These are phyloP conservation scores for Ceratobasidium theobromae DNA, from an alignment of 1,284 basidiomycete species.

Conservation along the genomic window DNA sequence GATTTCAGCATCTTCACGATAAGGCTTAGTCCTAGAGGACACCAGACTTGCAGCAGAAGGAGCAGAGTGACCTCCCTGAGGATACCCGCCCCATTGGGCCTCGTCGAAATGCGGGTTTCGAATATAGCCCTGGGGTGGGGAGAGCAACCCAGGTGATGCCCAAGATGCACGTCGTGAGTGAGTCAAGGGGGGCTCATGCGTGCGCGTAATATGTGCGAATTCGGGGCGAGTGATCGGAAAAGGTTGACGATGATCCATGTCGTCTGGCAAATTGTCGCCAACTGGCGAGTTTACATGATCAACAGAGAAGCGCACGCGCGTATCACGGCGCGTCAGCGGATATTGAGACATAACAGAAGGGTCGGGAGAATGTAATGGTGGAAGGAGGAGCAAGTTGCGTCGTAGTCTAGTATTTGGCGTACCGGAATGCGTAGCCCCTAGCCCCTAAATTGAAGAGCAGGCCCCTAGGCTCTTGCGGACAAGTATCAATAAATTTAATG, in stretches of 20 bases:
- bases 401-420: too few species aligned
- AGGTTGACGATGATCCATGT: background rate
- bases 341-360: slow-evolving; percentile 3
- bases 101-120: slow-evolving; percentile 7
- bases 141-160: background rate
- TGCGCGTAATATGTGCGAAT: background rate
- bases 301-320: slow-evolving; percentile 25
- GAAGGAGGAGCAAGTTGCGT: background rate
- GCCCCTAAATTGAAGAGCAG: slow-evolving; percentile 17
- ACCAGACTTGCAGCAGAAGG: background rate
- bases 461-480: too few species aligned
- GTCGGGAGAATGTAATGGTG: background rate
- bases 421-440: background rate
- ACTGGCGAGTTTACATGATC: background rate
- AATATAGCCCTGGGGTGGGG: background rate
- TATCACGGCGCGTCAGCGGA: slow-evolving; percentile 10
- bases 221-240: background rate
- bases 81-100: background rate
- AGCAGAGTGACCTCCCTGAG: background rate
- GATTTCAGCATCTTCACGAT: background rate
- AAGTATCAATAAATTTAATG: too few species aligned
- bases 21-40: background rate
- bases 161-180: slow-evolving; percentile 3
- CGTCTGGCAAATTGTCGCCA: background rate
- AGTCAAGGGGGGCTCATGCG: background rate